These are phyloP conservation scores for Rosa rugosa DNA, from an alignment of 306 rosid species.

Conservation along the genomic window DNA sequence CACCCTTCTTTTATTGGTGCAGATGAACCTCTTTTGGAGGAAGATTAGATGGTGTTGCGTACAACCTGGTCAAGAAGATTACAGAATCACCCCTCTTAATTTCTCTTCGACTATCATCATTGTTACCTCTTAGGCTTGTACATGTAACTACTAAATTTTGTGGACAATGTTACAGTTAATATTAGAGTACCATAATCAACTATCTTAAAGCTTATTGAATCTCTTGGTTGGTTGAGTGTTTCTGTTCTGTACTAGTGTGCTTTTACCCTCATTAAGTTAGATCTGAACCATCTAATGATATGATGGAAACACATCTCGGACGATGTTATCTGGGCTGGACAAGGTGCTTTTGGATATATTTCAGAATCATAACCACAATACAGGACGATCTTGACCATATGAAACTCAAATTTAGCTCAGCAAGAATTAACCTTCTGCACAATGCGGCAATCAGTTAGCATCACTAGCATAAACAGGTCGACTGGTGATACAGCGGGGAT, in stretches of 20 bases:
- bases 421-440: neutral
- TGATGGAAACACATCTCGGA: neutral
- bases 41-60: neutral
- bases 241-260: neutral
- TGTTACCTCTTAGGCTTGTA: neutral
- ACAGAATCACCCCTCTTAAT: neutral
- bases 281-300: neutral
- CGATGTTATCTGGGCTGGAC: neutral
- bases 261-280: neutral
- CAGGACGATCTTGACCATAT: neutral
- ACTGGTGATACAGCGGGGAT: neutral
- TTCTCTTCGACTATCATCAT: neutral
- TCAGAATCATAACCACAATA: neutral
- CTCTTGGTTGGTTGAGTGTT: neutral
- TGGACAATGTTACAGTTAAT: neutral
- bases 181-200: neutral
- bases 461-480: neutral
- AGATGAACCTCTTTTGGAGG: conserved; percentile 6
- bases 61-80: neutral
- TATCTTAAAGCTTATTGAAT: neutral
- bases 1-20: neutral
- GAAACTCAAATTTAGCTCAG: too few relatives aligned
- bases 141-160: neutral
- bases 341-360: neutral
- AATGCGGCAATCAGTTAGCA: neutral